Evolutionary conservation across 2,329 filamentous ascomycete species (phyloP).

Genomic region (Xylaria sp.): DNA sequence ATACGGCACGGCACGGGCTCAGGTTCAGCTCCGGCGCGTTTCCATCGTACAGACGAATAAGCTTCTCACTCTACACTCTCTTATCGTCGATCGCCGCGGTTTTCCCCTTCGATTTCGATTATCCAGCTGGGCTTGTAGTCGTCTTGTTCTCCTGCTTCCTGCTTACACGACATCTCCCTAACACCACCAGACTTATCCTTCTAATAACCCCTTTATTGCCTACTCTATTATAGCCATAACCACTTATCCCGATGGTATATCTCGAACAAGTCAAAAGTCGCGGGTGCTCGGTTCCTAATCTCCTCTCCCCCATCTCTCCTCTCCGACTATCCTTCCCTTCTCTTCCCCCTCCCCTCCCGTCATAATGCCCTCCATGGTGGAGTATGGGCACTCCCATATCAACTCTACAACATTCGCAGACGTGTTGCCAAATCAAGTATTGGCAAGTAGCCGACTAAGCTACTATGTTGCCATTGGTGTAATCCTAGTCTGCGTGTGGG

Average conservation of each 20-base stretch:
- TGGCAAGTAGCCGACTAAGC: constrained; percentile 37
- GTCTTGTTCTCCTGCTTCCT: background rate
- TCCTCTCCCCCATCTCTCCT: constrained; percentile 15
- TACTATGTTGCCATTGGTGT: constrained; percentile 47
- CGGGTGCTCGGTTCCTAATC: constrained; percentile 2
- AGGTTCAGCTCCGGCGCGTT: background rate
- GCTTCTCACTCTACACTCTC: background rate
- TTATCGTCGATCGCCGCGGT: background rate
- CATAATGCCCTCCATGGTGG: constrained; percentile 28
- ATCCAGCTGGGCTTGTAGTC: background rate
- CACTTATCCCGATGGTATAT: constrained; percentile 22
- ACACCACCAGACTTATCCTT: too few relatives aligned
- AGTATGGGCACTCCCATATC: constrained; percentile 23
- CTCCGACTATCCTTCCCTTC: background rate
- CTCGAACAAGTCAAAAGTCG: constrained; percentile 8
- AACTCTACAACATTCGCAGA: constrained; percentile 26
- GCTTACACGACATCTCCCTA: background rate
- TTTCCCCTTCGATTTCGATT: background rate
- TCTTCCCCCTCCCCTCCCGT: background rate
- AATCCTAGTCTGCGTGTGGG: constrained; percentile 43
- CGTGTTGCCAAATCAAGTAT: constrained; percentile 31
- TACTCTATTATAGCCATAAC: constrained; percentile 2
- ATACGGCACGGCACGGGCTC: constrained; percentile 3
- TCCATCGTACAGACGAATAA: background rate
- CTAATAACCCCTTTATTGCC: constrained; percentile 1